Base-by-base conservation (phyloP, 352 stramenopile species). In the Phytopythium oedochilum region DNA sequence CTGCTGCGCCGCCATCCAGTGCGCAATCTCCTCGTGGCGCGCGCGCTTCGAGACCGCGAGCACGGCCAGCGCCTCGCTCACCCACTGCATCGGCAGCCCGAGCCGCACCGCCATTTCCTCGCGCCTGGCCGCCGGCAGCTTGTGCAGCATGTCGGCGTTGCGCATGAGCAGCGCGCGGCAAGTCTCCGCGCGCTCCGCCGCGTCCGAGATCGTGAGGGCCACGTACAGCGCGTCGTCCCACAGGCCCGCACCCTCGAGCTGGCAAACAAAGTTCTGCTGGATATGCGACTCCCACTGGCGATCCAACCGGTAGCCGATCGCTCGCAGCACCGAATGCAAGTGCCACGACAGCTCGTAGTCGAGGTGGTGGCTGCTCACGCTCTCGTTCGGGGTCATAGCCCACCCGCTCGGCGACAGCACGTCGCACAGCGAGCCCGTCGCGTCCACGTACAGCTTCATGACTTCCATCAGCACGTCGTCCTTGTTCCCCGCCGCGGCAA, bases 271-370 rank as follows among this genome's bases (percentile, higher is more conserved):
- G 61, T 89, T 88, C 23, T 88, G 79, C 31, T 89, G 74, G 31
- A 94, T 75, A 58, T 92, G 77, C 8, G 83, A 88, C 55, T 91
- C 74, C 74, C 77, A 88, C 46, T 89, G 75, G 5, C 74, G 71
- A 39, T 88, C 76, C 48, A 90, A 68, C 35, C 88, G 81, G 62
- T 87, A 90, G 26, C 80, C 82, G 48, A 92, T 69, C 10, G 82
- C 75, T 32, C 69, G 81, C 23, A 94, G 63, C 46, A 92, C 73
- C 28, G 71, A 86, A 55, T 91, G 66, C 47, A 94, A 63, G 48
- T 94, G 83, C 81, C 81, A 94, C 42, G 70, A 80, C 32, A 87
- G 57, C 61, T 92, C 86, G 52, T 92, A 92, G 62, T 92, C 78
- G 59, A 92, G 60, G 39, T 88, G 64, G 31, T 60, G 40, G 17